These are phyloP conservation scores for Chlorella sp. DNA, from an alignment of 139 green algal species.

Conservation along the genomic window DNA sequence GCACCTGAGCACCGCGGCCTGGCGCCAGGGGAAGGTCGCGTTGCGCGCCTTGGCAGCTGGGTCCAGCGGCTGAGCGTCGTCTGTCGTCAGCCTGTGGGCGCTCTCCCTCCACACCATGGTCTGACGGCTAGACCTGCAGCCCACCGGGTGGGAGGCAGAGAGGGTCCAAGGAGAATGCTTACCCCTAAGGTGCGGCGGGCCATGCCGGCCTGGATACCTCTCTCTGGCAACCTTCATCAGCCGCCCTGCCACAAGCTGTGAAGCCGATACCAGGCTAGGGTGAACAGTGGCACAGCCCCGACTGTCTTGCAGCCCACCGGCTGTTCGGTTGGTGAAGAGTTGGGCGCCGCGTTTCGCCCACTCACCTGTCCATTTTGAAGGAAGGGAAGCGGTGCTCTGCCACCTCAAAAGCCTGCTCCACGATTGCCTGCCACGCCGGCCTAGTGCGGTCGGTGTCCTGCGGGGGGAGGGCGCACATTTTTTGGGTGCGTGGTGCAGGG, in stretches of 20 bases:
- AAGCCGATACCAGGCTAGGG: not conserved
- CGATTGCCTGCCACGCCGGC: not conserved
- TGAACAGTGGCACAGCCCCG: not conserved
- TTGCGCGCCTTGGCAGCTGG: not conserved
- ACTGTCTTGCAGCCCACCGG: not conserved
- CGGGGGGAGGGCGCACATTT: not conserved
- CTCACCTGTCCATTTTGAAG: not conserved
- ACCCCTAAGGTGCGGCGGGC: no score
- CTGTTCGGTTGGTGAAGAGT: not conserved
- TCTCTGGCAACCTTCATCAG: not conserved
- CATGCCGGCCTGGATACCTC: no score
- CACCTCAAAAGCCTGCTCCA: not conserved
- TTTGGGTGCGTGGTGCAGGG: no score
- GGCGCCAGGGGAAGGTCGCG: not conserved
- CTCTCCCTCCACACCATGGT: not conserved
- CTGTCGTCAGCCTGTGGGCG: not conserved
- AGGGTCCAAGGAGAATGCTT: no score
- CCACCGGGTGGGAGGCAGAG: not conserved
- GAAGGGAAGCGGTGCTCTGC: not conserved
- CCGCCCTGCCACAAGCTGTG: not conserved
- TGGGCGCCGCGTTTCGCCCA: no score
- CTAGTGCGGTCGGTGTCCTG: not conserved
- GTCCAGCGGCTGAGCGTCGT: not conserved
- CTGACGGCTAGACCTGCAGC: not conserved
- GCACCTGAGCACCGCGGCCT: conserved; percentile 1